Evolutionary conservation across 805 yeast genomes (phyloP).

Genomic region (Kodamaea fukazawae): DNA sequence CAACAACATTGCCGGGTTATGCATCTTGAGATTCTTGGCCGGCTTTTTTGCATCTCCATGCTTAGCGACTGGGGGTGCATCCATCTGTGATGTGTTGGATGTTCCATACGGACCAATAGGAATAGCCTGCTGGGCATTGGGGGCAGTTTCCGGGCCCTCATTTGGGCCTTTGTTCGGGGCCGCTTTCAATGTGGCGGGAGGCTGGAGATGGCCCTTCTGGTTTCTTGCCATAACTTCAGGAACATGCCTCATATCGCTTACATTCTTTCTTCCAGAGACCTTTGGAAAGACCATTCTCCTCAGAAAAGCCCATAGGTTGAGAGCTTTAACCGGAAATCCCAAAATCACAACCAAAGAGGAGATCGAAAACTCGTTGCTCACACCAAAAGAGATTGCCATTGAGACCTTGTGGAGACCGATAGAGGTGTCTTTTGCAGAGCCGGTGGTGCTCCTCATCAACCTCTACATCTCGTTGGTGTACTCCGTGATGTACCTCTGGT

Average conservation of each 20-base stretch:
- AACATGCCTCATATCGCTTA: constrained; percentile 30
- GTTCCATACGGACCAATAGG: constrained; percentile 45
- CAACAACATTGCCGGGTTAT: constrained; percentile 48
- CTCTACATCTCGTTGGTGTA: constrained; percentile 51
- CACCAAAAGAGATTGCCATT: constrained; percentile 17
- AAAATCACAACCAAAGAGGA: constrained; percentile 42
- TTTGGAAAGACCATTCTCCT: constrained; percentile 41
- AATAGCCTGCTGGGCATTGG: constrained; percentile 51
- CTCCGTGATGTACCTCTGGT: constrained; percentile 52
- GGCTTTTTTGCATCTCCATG: constrained; percentile 59
- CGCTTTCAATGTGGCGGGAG: constrained; percentile 40
- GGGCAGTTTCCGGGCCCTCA: constrained; percentile 53
- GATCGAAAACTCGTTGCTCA: constrained; percentile 23
- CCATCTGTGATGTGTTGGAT: constrained; percentile 47
- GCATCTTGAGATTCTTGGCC: constrained; percentile 49
- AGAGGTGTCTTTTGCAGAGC: constrained; percentile 49
- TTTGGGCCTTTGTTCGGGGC: constrained; percentile 52
- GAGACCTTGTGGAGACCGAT: constrained; percentile 48
- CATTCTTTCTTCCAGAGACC: constrained; percentile 46
- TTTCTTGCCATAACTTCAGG: constrained; percentile 42
- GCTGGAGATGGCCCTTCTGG: constrained; percentile 59
- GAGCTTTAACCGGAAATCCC: constrained; percentile 46
- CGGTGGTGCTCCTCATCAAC: constrained; percentile 53
- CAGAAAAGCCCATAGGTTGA: constrained; percentile 47
- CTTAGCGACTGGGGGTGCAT: constrained; percentile 57